Base-by-base conservation (phyloP, 257 asterid genomes). In the Lycium ferocissimum region DNA sequence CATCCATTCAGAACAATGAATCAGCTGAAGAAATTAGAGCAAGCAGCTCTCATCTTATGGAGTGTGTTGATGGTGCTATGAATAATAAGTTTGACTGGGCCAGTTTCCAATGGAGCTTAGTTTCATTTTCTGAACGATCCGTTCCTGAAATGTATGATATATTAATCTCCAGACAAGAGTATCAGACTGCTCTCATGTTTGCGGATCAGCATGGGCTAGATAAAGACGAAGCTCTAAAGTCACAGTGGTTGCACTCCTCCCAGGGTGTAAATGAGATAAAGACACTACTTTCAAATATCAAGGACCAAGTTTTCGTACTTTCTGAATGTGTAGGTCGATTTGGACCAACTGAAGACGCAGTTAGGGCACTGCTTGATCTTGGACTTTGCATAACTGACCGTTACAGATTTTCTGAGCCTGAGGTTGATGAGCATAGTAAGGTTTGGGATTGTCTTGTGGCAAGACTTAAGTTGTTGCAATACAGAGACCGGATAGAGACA, bases 401-500 rank as follows among this genome's bases (percentile, higher is more conserved):
- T 62, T 90, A 90, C 80, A 90, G 92, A 83, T 92, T 97, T 90
- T 91, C 93, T 80, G 92, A 88, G 72, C 82, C 87, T 56, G 94
- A 93, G 82, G 92, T 87, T 85, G 88, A 85, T 81, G 92, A 86
- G 86, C 80, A 85, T 87, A 90, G 81, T 35, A 90, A 92, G 87
- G 85, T 92, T 83, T 95, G 97, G 98, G 90, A 92, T 90, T 93
- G 88, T 75, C 97, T 98, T 67, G 45, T 95, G 85, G 93, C 93
- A 85, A 93, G 99, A 84, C 96, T 97, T 51, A 94, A 92, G 83
- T 88, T 97, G 87, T 87, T 97, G 83, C 97, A 90, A 86, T 92
- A 85, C 86, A 91, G 93, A 84, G 99, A 97, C 89, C 92, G 94
- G 89, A 91, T 97, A 69, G 99, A 97, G 92, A 95, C 99, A 72